Evolutionary conservation across 1,284 basidiomycete species (phyloP), one percentile per base, ranked within the genome.

Genomic region (Cutaneotrichosporon daszewskae): DNA sequence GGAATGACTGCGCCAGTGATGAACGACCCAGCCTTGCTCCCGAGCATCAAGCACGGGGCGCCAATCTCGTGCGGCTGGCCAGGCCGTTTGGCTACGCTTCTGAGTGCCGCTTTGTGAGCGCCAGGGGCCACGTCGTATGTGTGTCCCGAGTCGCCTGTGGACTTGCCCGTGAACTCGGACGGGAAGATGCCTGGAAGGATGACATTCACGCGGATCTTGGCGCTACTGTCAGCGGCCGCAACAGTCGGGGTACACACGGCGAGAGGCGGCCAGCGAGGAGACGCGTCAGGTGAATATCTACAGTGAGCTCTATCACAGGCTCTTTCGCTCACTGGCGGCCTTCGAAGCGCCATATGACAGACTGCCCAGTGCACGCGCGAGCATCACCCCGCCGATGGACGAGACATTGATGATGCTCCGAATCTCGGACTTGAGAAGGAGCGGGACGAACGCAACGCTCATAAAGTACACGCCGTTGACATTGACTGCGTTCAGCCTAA

Each of bases 381-480:
- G 10, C 13, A 27, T 40, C 22, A 23, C 7, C 8, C 3, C 29
- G 3, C 29, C 20, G 13, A 32, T 32, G 13, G 40, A 29, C 18
- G 32, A n/a, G 16, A 42, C 29, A 26, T 19, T 16, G 25, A 40
- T 40, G 16, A 71, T 56, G 47, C 64, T 68, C 25, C 59, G 61
- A 4, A 54, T 49, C 52, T 62, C 63, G 36, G 66, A 66, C 4
- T 59, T 60, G 14, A 53, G 51, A 5, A 71, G 58, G 13, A 69
- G 55, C 7, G 67, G 67, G 12, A 71, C 52, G 60, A 69, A 64
- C 14, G 64, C 68, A 37, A 63, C 65, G 3, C 66, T 52, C 13
- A 59, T 62, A 54, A 69, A 71, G 49, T 64, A 59, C 12, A 16
- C 16, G 16, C 24, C 24, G 4, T 25, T 26, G 10, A 38, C 11